Evolutionary conservation across 306 rosid species (phyloP).

Genomic region (Corylus avellana): DNA sequence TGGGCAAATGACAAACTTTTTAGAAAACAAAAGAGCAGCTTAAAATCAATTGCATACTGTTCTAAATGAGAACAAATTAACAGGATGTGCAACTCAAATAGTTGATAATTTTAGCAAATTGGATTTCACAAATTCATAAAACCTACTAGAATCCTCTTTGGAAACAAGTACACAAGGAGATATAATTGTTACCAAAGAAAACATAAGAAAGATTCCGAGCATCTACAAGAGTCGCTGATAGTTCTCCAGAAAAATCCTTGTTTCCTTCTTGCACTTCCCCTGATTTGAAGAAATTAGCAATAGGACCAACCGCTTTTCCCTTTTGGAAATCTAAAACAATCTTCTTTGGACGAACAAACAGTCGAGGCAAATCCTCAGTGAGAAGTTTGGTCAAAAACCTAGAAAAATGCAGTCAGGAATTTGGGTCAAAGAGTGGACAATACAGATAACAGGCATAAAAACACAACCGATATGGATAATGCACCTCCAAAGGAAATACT

Average conservation of each 20-base stretch:
- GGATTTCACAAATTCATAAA: conserved; percentile 5
- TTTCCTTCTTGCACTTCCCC: conserved; percentile 91
- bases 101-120: conserved; percentile 6
- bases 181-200: conserved; percentile 65
- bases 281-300: conserved; percentile 59
- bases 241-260: conserved; percentile 90
- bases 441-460: background rate
- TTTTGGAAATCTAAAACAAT: conserved; percentile 93
- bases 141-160: conserved; percentile 8
- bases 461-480: background rate
- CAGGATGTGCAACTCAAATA: background rate
- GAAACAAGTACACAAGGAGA: conserved; percentile 22
- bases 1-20: background rate
- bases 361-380: conserved; percentile 85
- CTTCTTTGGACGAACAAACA: conserved; percentile 98
- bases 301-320: conserved; percentile 91
- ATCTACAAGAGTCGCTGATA: conserved; percentile 92
- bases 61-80: background rate
- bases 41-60: background rate
- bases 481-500: background rate
- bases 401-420: conserved; percentile 22
- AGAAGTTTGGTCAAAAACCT: conserved; percentile 98
- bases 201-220: conserved; percentile 88
- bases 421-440: conserved; percentile 16
- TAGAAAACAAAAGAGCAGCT: background rate